Percentiles rank a stretch among this genome's conserved stretches.
Evolutionary conservation across 129 eudicot species (phyloP).

Genomic region (Pittosporum tobira): DNA sequence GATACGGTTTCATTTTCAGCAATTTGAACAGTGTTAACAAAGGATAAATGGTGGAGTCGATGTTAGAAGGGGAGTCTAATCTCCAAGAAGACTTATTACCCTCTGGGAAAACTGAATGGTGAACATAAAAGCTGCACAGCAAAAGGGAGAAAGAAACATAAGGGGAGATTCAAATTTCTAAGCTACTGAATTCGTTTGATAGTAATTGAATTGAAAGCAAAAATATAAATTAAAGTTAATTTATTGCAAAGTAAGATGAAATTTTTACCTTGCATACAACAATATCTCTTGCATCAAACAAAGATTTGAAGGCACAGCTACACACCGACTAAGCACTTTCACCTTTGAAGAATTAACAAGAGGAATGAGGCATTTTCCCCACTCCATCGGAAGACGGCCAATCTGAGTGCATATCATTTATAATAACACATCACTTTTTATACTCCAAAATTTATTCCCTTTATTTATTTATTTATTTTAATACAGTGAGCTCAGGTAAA

Average conservation of each 20-base stretch:
- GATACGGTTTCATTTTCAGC: conserved; percentile 59
- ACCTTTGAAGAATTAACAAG: conserved; percentile 74
- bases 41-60: conserved; percentile 58
- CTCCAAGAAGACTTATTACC: conserved; percentile 51
- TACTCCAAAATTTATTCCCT: not conserved
- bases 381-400: conserved; percentile 81
- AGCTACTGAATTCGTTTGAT: not conserved
- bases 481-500: not conserved
- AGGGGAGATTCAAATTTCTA: not conserved
- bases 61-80: conserved; percentile 39
- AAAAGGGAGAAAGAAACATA: not conserved
- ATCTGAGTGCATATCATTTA: conserved; percentile 24
- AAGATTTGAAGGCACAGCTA: conserved; percentile 57
- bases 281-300: conserved; percentile 64
- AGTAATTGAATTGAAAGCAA: not conserved
- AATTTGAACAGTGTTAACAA: conserved; percentile 50
- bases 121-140: conserved; percentile 54
- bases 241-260: not conserved
- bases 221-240: not conserved
- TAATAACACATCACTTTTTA: not conserved
- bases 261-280: conserved; percentile 50
- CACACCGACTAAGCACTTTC: conserved; percentile 62
- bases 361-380: conserved; percentile 79
- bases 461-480: not conserved
- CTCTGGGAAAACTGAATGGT: conserved; percentile 49